These are phyloP conservation scores for Talaromyces sp. DNA, from an alignment of 2,329 filamentous ascomycete species.

Conservation along the genomic window DNA sequence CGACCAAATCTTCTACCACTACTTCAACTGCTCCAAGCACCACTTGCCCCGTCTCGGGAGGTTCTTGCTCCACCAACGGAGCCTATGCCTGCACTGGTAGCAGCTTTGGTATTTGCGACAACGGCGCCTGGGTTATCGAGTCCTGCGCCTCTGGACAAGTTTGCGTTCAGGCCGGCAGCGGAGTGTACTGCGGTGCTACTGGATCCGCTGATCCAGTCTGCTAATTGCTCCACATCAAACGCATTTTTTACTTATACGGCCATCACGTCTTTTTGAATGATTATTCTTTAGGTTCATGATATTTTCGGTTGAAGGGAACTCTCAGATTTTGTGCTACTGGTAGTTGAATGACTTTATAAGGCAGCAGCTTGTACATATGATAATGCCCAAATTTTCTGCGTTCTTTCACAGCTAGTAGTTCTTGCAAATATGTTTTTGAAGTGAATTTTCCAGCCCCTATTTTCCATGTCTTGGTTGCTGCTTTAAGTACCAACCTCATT, in stretches of 20 bases:
- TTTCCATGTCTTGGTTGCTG: no score
- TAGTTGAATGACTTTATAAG: neutral
- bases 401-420: no score
- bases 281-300: neutral
- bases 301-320: neutral
- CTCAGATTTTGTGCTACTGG: neutral
- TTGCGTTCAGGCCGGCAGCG: constrained; percentile 9
- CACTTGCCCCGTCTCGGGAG: constrained; percentile 6
- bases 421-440: no score
- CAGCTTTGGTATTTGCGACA: constrained; percentile 13
- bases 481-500: no score
- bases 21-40: neutral
- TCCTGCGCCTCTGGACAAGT: constrained; percentile 10
- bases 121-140: constrained; percentile 12
- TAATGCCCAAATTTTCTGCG: neutral
- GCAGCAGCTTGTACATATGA: neutral
- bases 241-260: neutral
- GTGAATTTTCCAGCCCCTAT: no score
- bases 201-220: neutral
- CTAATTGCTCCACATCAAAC: neutral
- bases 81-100: constrained; percentile 8
- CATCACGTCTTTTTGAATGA: neutral
- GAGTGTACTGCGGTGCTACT: constrained; percentile 9
- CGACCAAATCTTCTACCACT: neutral
- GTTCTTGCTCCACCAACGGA: neutral